Percentiles rank a stretch among this genome's conserved stretches.
These are phyloP conservation scores for Herpetomonas tarakana DNA, from an alignment of 208 protist genomes.

Conservation along the genomic window DNA sequence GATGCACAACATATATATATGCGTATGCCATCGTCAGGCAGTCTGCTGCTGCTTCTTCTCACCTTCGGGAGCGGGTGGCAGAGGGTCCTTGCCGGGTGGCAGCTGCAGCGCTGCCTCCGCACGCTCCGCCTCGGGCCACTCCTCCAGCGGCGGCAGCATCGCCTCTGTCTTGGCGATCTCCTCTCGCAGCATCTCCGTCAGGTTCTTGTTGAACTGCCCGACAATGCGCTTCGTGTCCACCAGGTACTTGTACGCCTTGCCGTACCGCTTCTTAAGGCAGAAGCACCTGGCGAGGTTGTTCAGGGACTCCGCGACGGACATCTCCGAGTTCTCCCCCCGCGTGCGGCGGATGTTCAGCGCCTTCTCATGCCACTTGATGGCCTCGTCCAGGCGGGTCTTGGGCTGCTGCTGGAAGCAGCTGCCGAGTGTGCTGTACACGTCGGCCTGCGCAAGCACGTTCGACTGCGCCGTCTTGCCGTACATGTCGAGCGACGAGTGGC, in stretches of 20 bases:
- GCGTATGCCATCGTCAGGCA: too few relatives aligned
- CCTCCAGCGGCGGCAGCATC: constrained; percentile 66
- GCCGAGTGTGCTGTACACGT: constrained; percentile 80
- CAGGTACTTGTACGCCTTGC: constrained; percentile 50
- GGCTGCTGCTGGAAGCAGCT: constrained; percentile 64
- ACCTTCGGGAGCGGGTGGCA: too few relatives aligned
- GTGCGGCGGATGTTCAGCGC: constrained; percentile 85
- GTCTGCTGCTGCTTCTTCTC: too few relatives aligned
- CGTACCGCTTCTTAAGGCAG: constrained; percentile 63
- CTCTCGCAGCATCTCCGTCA: constrained; percentile 64
- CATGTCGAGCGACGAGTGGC: constrained; percentile 68
- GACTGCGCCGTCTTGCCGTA: constrained; percentile 83
- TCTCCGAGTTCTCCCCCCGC: constrained; percentile 72
- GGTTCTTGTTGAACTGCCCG: constrained; percentile 54
- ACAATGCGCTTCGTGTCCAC: constrained; percentile 79
- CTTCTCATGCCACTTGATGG: constrained; percentile 77
- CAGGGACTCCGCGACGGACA: constrained; percentile 76
- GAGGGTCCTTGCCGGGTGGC: neutral
- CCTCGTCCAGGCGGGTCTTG: constrained; percentile 43
- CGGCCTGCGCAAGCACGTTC: constrained; percentile 82
- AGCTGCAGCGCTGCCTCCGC: constrained; percentile 36
- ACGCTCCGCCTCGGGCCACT: constrained; percentile 67
- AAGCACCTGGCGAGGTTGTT: constrained; percentile 85
- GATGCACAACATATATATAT: too few relatives aligned
- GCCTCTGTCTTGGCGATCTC: constrained; percentile 82